Evolutionary conservation across 208 protist genomes (phyloP).

Genomic region (Trypanosoma caninum): DNA sequence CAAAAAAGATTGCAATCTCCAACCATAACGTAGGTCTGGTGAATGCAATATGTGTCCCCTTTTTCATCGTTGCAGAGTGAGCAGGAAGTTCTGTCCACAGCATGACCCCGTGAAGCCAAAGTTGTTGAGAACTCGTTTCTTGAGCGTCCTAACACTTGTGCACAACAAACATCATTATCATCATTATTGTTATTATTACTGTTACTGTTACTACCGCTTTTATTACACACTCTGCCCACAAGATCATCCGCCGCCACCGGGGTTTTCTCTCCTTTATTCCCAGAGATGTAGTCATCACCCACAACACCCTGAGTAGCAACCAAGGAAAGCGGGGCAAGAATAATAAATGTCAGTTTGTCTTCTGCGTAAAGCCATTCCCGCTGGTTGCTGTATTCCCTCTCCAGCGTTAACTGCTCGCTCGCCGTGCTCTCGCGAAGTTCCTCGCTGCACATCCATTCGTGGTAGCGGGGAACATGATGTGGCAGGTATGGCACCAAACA

Average conservation of each 20-base stretch:
- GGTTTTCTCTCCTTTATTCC: neutral
- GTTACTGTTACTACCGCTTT: too few relatives aligned
- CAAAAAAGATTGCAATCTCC: conserved; percentile 92
- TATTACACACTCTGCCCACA: too few relatives aligned
- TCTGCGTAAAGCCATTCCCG: conserved; percentile 63
- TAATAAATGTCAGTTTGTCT: conserved; percentile 92
- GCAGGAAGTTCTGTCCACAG: too few relatives aligned
- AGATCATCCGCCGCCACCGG: too few relatives aligned
- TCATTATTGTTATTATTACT: too few relatives aligned
- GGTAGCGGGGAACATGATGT: conserved; percentile 80
- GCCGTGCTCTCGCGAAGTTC: conserved; percentile 70
- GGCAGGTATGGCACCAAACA: conserved; percentile 81
- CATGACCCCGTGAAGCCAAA: too few relatives aligned
- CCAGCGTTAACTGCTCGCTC: conserved; percentile 81
- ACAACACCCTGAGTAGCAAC: neutral
- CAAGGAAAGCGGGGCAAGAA: conserved; percentile 40
- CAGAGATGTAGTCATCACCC: neutral
- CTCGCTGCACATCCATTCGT: conserved; percentile 86
- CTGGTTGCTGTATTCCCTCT: conserved; percentile 89
- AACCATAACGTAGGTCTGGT: conserved; percentile 41
- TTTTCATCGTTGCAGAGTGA: too few relatives aligned
- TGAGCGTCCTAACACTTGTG: too few relatives aligned
- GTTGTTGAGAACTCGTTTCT: too few relatives aligned
- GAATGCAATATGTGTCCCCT: neutral
- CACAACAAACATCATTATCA: too few relatives aligned